Base-by-base conservation (phyloP, 2,329 filamentous ascomycete species). In the Aaosphaeria arxii region DNA sequence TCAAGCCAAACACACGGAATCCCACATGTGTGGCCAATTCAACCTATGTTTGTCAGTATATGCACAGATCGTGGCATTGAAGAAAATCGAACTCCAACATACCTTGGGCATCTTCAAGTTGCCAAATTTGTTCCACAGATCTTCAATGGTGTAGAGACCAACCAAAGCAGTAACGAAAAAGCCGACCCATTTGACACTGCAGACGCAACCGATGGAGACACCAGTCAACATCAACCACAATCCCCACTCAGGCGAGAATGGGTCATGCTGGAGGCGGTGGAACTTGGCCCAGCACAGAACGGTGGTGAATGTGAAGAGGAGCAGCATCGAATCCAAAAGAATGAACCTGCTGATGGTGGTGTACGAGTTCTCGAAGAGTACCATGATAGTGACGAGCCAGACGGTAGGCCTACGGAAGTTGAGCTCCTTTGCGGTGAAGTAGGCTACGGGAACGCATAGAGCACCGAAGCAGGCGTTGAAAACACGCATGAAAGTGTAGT, bases 261-360 rank as follows among this genome's bases (percentile, higher is more conserved):
- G 90, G 68, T 88, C 82, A 66, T 87, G 80, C 64, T 91, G 89
- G 61, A 94, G 83, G 64, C 87, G 86, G 74, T 99, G 94, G 74
- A 99, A 97, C 71, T 91, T 94, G 64, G 91, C 86, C 91, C 92
- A 99, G 81, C 92, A 97, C 62, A 97, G 84, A 53, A 95, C 88
- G 5, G 94, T 99, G 11, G 91, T 91, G 60, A 97, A 94, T n/a
- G 95, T 99, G 68, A 96, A 96, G 77, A 91, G 97, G 36, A 99
- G 82, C 44, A 99, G 83, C 94, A 99, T 99, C 1, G 94, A 97
- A 73, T 99, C 94, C 62, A 99, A 85, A 28, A 99, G 85, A 63
- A 99, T 97, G 70, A 99, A 99, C 52, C 94, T 85, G 74, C 91
- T 96, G 73, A 99, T 99, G 31, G 95, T 97, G 43, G 94, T 96